phyloP scores from a whole-genome alignment of 2,329 filamentous ascomycete genomes.

The Sporothrix curviconia region DNA sequence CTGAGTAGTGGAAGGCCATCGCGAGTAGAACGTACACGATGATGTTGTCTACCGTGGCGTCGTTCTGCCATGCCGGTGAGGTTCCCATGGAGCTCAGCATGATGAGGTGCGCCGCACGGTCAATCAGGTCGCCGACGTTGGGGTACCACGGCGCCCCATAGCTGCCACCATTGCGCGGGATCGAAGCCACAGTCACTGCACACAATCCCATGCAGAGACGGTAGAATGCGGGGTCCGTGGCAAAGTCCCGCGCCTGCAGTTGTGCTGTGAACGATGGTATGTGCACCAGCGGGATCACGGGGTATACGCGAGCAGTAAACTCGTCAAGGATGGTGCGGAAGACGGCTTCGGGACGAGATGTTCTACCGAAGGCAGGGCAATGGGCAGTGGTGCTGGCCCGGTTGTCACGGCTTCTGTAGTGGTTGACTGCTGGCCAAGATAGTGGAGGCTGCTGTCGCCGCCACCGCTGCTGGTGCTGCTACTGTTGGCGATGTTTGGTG shows the following conservation, averaged over 20 bases:
- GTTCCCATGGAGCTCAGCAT: constrained; percentile 5
- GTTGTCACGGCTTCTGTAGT: neutral
- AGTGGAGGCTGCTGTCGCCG: neutral
- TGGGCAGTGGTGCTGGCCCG: constrained; percentile 8
- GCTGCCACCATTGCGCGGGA: constrained; percentile 17
- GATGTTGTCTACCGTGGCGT: neutral
- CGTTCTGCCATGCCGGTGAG: neutral
- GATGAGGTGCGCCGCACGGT: constrained; percentile 6
- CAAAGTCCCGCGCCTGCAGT: constrained; percentile 16
- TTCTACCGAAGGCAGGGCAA: constrained; percentile 13
- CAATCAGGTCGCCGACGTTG: constrained; percentile 4
- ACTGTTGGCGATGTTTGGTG: neutral
- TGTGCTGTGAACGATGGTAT: constrained; percentile 15
- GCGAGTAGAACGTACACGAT: constrained; percentile 2
- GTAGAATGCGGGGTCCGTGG: constrained; percentile 19
- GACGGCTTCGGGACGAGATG: constrained; percentile 19
- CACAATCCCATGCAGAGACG: constrained; percentile 21
- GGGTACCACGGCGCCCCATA: constrained; percentile 12
- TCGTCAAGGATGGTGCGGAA: constrained; percentile 20
- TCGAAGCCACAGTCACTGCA: constrained; percentile 22
- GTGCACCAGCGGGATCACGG: constrained; percentile 21
- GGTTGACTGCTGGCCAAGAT: neutral
- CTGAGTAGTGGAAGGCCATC: constrained; percentile 5
- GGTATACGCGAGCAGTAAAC: constrained; percentile 20
- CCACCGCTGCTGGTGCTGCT: too few species aligned